Evolutionary conservation across 1,139 yeast genomes (phyloP).

Genomic region (Debaryomyces subglobosus): DNA sequence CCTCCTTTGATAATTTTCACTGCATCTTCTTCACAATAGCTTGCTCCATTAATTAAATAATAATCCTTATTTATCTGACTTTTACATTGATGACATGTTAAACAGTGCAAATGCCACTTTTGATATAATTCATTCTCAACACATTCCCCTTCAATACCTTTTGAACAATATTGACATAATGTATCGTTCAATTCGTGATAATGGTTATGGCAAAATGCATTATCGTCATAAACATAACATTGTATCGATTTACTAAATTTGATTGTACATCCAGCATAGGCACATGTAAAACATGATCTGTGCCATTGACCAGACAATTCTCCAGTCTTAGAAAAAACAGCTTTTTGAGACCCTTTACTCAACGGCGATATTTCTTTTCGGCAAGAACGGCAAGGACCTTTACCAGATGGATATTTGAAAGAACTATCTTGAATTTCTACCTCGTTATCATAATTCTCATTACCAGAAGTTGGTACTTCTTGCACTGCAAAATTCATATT

Average conservation of each 20-base stretch:
- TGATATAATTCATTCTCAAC: conserved; percentile 72
- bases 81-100: conserved; percentile 59
- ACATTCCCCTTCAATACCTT: conserved; percentile 90
- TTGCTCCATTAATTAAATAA: conserved; percentile 51
- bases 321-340: conserved; percentile 76
- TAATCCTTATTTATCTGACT: conserved; percentile 56
- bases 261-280: conserved; percentile 51
- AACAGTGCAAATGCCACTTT: conserved; percentile 67
- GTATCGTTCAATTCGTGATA: conserved; percentile 80
- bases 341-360: conserved; percentile 45
- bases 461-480: background rate
- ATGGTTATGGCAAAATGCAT: conserved; percentile 81
- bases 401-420: conserved; percentile 56
- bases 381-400: conserved; percentile 79
- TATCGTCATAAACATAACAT: conserved; percentile 78
- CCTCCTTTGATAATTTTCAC: conserved; percentile 28
- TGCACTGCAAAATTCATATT: conserved; percentile 26
- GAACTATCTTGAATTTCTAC: conserved; percentile 7
- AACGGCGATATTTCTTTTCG: conserved; percentile 39
- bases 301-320: conserved; percentile 96
- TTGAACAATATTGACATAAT: conserved; percentile 67
- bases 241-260: conserved; percentile 62
- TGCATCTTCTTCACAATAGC: conserved; percentile 55
- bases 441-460: background rate
- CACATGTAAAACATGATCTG: conserved; percentile 77